Base-by-base conservation (phyloP, 257 asterid genomes). In the Nicotiana knightiana region DNA sequence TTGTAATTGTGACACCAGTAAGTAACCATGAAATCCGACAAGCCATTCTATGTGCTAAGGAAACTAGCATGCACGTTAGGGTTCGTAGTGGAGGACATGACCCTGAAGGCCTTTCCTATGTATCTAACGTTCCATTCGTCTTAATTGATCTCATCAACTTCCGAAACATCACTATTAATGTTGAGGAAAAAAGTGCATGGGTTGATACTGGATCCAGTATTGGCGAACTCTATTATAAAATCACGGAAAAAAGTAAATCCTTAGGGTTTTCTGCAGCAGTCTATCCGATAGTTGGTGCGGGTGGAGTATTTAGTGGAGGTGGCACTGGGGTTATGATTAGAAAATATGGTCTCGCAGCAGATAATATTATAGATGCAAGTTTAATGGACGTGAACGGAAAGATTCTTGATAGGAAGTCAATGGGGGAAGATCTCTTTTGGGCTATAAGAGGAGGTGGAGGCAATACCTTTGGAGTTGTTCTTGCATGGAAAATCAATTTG, bases 361-460 rank as follows among this genome's bases (percentile, higher is more conserved):
- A 80, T 80, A 64, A 80, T 28, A 64, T 80, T 9, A 30, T 80
- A 15, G 83, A 80, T 64, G 83, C 77, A 9, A 77, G 83, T 1
- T 65, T 80, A 77, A 39, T 80, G 0, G 66, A 80, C 6, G 66
- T 77, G 1, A 28, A 65, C 5, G 83, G 83, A 3, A 80, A 33
- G 15, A 51, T 80, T 48, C 77, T 80, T 28, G 83, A 80, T 10
- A 28, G 83, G 35, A 12, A 1, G 17, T 48, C 77, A 4, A 80
- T 65, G 77, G 83, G 77, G 7, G 53, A 80, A 10, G 66, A 80
- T 48, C 35, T 80, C 3, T 80, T 80, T 65, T 80, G 83, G 83
- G 83, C 83, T 16, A 65, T 80, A 48, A 64, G 83, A 65, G 83
- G 82, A 37, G 82, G 82, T 15, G 82, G 76, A 6, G 82, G 77